Evolutionary conservation across 495 filamentous ascomycete species (phyloP).

Genomic region (Aspergillus bridgeri): DNA sequence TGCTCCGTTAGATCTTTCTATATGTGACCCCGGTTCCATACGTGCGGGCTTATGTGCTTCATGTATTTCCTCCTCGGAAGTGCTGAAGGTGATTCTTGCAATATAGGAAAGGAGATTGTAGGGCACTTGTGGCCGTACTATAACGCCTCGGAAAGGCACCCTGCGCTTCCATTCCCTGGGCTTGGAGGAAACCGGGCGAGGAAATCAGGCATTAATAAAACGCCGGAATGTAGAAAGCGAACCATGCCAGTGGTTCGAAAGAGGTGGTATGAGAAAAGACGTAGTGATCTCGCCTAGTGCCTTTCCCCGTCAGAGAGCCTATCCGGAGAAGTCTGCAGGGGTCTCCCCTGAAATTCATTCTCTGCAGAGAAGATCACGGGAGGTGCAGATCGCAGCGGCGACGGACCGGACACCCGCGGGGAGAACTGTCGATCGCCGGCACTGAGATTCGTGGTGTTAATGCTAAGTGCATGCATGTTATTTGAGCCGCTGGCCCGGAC

Average conservation of each 20-base stretch:
- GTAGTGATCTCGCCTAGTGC: slow-evolving; percentile 5
- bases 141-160: not conserved
- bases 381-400: slow-evolving; percentile 35
- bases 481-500: slow-evolving; percentile 36
- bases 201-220: not conserved
- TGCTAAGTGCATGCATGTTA: slow-evolving; percentile 26
- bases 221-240: not conserved
- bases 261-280: not conserved
- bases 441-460: slow-evolving; percentile 33
- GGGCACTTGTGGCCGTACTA: not conserved
- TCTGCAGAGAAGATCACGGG: slow-evolving; percentile 33
- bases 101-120: not conserved
- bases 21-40: slow-evolving; percentile 6
- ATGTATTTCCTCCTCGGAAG: slow-evolving; percentile 1
- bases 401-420: slow-evolving; percentile 14
- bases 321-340: slow-evolving; percentile 19
- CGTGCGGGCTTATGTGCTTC: not conserved
- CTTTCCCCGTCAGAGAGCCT: slow-evolving; percentile 7
- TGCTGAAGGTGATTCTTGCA: not conserved
- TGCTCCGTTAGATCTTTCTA: slow-evolving; percentile 13
- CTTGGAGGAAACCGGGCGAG: not conserved
- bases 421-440: slow-evolving; percentile 27
- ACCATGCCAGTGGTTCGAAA: slow-evolving; percentile 11
- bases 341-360: slow-evolving; percentile 20
- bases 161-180: too few species aligned